Conservation (phyloP, 1,284 basidiomycete genomes). For the Mycosarcoma maydis region DNA sequence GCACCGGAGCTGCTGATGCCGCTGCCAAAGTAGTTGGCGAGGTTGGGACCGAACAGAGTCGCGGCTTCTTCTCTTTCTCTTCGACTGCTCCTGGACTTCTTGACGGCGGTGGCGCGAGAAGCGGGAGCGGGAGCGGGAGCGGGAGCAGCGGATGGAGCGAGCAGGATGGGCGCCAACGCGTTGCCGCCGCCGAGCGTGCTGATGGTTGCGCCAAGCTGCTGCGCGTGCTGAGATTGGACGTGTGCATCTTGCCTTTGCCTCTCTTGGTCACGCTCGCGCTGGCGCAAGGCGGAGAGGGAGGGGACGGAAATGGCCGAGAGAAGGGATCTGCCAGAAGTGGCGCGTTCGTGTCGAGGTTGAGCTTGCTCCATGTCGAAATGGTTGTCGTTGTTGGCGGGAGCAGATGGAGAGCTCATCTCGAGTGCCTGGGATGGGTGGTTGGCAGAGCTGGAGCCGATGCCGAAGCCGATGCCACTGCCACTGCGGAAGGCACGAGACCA, state of each 20-base stretch:
- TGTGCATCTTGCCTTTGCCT: constrained; percentile 25
- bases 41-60: constrained; percentile 58
- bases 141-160: constrained; percentile 5
- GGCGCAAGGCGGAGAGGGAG: constrained; percentile 40
- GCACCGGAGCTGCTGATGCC: constrained; percentile 50
- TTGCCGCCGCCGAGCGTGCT: constrained; percentile 8
- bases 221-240: constrained; percentile 8
- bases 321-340: constrained; percentile 41
- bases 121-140: constrained; percentile 1
- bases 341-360: constrained; percentile 27
- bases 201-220: background rate
- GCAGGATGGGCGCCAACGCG: constrained; percentile 15
- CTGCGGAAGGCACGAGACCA: too few relatives aligned
- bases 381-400: background rate
- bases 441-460: constrained; percentile 3
- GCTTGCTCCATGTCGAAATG: constrained; percentile 27
- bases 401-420: constrained; percentile 22
- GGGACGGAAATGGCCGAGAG: constrained; percentile 36
- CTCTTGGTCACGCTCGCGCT: constrained; percentile 45
- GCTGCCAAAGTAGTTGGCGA: constrained; percentile 60
- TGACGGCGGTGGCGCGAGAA: constrained; percentile 13
- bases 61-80: constrained; percentile 56
- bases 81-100: constrained; percentile 31
- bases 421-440: constrained; percentile 8
- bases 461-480: too few relatives aligned